Base-by-base conservation (phyloP, 2,329 filamentous ascomycete genomes). In the Fonsecaea monophora region DNA sequence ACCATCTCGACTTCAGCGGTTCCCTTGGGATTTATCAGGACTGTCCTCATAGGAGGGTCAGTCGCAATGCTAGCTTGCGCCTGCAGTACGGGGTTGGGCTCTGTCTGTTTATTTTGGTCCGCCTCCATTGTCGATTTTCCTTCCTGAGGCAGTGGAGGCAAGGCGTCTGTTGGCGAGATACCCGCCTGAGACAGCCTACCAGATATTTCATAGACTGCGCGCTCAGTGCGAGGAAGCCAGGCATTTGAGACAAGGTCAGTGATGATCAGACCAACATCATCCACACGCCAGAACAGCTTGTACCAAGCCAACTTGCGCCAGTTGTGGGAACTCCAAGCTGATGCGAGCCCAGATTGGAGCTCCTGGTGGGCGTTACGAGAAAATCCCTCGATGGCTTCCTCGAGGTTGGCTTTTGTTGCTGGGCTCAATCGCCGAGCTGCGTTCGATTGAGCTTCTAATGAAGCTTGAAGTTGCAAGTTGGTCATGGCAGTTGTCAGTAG, bases 251-350 rank as follows among this genome's bases (percentile, higher is more conserved):
- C 82, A 67, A 97, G 90, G 72, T 95, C 91, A 0, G 88, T 87
- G 2, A 91, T 89, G 62, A 97, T 88, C 85, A 94, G 90, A 2
- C 88, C 87, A 10, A 97, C 92, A 74, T 97, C 94, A 75, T 98
- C 94, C 30, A 95, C 93, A 21, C 92, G 88, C 93, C 93, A 97
- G 76, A 97, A 93, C 0, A 98, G 85, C 77, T 96, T 96, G 90
- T 92, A 97, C 94, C 94, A 98, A 15, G 89, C 86, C 3, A 97
- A 82, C 69, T 91, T 90, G 32, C 87, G 86, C 94, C 94, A 97
- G 45, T 88, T 84, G 18, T 82, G 84, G n/a, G 91, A 88, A 0
- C 86, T 82, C 73, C 97, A 94, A 0, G 92, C 93, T 53, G 87
- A 80, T 70, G 94, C 90, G 1, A 97, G 86, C 72, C 93, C 86